Evolutionary conservation across 169 alveolate genomes (phyloP), one percentile per base, ranked within the genome.

Genomic region (Cyclospora cayetanensis): DNA sequence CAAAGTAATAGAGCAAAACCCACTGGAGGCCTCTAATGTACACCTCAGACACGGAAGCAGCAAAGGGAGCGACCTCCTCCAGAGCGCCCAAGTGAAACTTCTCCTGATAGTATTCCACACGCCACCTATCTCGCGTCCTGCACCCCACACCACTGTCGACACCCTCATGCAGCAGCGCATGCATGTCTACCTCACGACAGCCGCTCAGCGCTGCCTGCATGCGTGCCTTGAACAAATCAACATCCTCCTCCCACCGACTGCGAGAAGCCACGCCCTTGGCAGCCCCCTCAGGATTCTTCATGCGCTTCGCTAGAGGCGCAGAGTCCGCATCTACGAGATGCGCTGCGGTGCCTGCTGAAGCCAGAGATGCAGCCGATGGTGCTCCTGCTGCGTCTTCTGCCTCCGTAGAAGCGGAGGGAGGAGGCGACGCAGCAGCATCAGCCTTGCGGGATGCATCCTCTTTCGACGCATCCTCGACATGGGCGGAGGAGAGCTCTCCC

Each of bases 1-100:
- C 97, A 80, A 22, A 60, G 89, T 91, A 91, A 60, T 91, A 91
- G 60, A 29, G 88, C 88, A 91, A 70, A 42, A 91, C 94, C 94
- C 94, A 91, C 80, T 77, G 92, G 43, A 91, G 83, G 42, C 94
- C 94, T 12, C n/a, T 43, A 60, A 79, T 2, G 41, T 79, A 76
- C 34, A 15, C 52, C 42, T 2, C 55, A 1, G 90, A 79, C 25
- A 63, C 91, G 12, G 70, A 31, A 77, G 70, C 70, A 46, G 43
- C 88, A 77, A 22, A 4, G 37, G 70, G 29, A 77, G 37, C 66
- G 7, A 29, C 65, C 4, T 7, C 70, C 4, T 50, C 80, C 12
- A 74, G 55, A 4, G 22, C 65, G n/a, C 9, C 87, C 29, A 87
- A 60, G 60, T 41, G 85, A 29, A 87, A 87, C 55, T 87, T 87